Evolutionary conservation across 1,284 basidiomycete genomes (phyloP).

Genomic region (Austroboletus niveus): DNA sequence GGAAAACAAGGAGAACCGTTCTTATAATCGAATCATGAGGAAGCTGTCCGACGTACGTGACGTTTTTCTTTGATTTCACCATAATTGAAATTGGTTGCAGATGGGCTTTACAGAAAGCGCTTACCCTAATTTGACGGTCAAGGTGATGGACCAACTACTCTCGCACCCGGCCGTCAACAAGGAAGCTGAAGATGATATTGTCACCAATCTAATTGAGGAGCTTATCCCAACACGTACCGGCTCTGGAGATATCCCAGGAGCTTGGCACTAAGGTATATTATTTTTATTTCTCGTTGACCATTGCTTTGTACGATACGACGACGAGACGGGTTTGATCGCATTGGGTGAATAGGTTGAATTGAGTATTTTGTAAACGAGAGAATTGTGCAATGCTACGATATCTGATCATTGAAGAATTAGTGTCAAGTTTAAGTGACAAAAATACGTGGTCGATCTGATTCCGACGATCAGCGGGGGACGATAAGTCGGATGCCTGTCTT

Average conservation of each 20-base stretch:
- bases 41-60: conserved; percentile 46
- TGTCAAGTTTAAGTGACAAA: no score
- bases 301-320: conserved; percentile 15
- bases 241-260: conserved; percentile 38
- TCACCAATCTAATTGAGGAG: conserved; percentile 63
- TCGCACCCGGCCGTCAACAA: conserved; percentile 40
- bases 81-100: conserved; percentile 36
- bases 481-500: no score
- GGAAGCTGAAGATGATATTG: conserved; percentile 60
- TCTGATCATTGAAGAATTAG: no score
- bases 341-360: neutral
- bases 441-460: no score
- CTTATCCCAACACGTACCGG: conserved; percentile 35
- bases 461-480: no score
- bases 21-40: conserved; percentile 44
- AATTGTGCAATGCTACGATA: no score
- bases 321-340: no score
- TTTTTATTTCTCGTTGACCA: neutral
- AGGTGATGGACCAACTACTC: conserved; percentile 53
- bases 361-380: neutral
- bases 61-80: conserved; percentile 9
- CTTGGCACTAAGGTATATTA: conserved; percentile 33
- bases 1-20: conserved; percentile 34
- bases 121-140: conserved; percentile 50
- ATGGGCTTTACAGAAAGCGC: conserved; percentile 67